Evolutionary conservation across 306 rosid species (phyloP), one percentile per base, ranked within the genome.

Genomic region (Hippophae tibetana): DNA sequence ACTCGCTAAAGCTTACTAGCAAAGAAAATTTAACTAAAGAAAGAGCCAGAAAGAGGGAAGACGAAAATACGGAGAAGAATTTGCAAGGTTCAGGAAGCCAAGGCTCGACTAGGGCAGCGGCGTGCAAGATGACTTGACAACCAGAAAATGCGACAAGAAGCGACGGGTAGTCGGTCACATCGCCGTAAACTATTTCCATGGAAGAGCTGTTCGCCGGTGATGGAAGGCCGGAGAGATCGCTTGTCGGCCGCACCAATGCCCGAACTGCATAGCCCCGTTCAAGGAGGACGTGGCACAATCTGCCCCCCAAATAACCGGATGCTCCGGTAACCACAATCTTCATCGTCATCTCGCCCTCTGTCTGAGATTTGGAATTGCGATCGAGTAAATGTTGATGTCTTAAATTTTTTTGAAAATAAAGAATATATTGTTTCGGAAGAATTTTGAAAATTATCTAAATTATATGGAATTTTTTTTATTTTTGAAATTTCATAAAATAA

Each of bases 1-100:
- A 13, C 53, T 49, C 14, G 14, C 13, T 49, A 12, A 14, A 5
- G 23, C 14, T 49, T 5, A 31, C 3, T 31, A 31, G 53, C 52
- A 48, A 49, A 13, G 5, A 49, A 11, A 48, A 49, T 49, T 13
- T 3, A 3, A 11, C 23, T 12, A 47, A 47, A 47, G 50, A 49
- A 49, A 11, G 14, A 49, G 4, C 53, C 6, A 58, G 40, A 2
- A 11, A 60, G 60, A 6, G 11, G 6, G 47, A 42, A 23, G 9
- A 43, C 0, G 62, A 9, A 18, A 66, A 81, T 71, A 92, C 95
- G 12, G 86, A 51, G 74, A 69, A 43, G 76, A 87, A 76, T 61
- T 76, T 79, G 52, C 95, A 81, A 61, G 96, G 93, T 63, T 85
- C 88, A 11, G 98, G 96, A 53, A 87, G 95, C 98, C 98, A 92